These are phyloP conservation scores for Aureobasidium melanogenum DNA, from an alignment of 2,329 filamentous ascomycete genomes.

Conservation along the genomic window DNA sequence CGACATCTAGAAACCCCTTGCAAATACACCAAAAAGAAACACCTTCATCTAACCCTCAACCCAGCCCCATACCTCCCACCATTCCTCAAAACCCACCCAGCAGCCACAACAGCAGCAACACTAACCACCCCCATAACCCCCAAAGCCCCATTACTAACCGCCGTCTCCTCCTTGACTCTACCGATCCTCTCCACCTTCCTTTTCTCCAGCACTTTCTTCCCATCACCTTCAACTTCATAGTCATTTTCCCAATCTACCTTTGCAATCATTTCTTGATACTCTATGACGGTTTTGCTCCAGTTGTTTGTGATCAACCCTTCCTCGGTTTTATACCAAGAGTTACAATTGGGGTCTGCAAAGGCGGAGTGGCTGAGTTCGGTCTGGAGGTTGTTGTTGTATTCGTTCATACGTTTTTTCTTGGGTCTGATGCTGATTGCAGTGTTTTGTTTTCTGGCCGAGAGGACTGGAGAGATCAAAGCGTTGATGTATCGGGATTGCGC, in stretches of 20 bases:
- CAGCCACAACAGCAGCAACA: slow-evolving; percentile 28
- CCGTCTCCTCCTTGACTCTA: slow-evolving; percentile 37
- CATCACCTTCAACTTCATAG: slow-evolving; percentile 32
- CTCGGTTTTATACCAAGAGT: slow-evolving; percentile 44
- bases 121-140: slow-evolving; percentile 29
- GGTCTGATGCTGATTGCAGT: slow-evolving; percentile 39
- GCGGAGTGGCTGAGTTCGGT: slow-evolving; percentile 29
- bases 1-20: too few relatives aligned
- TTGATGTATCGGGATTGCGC: slow-evolving; percentile 48
- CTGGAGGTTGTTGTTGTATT: slow-evolving; percentile 42
- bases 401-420: slow-evolving; percentile 28
- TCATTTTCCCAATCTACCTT: slow-evolving; percentile 39
- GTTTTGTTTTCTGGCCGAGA: slow-evolving; percentile 35
- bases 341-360: slow-evolving; percentile 48
- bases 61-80: neutral
- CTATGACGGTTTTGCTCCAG: slow-evolving; percentile 44
- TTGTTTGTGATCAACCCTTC: slow-evolving; percentile 50
- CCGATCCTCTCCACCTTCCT: slow-evolving; percentile 31
- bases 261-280: slow-evolving; percentile 43
- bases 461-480: slow-evolving; percentile 39
- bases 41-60: neutral
- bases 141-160: slow-evolving; percentile 30
- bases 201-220: slow-evolving; percentile 24
- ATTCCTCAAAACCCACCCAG: slow-evolving; percentile 16
- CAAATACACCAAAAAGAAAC: too few relatives aligned